Evolutionary conservation across 164 flowering plant species (phyloP).

Genomic region (Annona squamosa): DNA sequence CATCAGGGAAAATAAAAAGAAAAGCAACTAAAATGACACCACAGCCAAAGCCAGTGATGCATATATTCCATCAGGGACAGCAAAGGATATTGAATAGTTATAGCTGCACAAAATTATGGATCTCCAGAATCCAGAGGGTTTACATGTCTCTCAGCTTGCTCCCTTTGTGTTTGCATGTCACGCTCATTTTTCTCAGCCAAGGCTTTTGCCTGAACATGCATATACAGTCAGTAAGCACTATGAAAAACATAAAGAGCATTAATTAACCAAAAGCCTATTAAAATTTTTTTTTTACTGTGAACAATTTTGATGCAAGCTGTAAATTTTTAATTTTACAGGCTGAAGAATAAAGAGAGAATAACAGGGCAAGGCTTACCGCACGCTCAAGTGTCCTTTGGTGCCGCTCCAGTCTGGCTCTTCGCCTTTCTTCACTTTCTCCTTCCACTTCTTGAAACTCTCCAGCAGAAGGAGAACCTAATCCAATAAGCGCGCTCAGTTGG

Average conservation of each 20-base stretch:
- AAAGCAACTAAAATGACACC: too few species aligned
- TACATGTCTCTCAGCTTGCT: constrained; percentile 85
- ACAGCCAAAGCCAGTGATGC: too few species aligned
- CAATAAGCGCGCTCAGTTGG: background rate
- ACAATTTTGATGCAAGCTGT: background rate
- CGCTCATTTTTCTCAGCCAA: constrained; percentile 81
- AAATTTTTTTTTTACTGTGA: background rate
- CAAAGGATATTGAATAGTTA: too few species aligned
- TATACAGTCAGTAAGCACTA: constrained; percentile 2
- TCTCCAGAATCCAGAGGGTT: constrained; percentile 16
- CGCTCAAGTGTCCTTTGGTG: constrained; percentile 55
- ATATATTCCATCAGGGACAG: too few species aligned
- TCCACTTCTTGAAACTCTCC: constrained; percentile 64
- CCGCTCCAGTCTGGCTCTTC: constrained; percentile 58
- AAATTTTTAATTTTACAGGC: too few species aligned
- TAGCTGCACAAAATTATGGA: too few species aligned
- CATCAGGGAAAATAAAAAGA: too few species aligned
- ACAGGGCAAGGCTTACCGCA: constrained; percentile 27
- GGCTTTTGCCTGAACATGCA: constrained; percentile 55
- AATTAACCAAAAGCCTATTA: background rate
- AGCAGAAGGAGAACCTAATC: constrained; percentile 15
- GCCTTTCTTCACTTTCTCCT: constrained; percentile 78
- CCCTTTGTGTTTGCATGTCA: constrained; percentile 59
- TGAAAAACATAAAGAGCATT: background rate
- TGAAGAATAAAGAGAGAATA: background rate